These are phyloP conservation scores for Closterium sp. DNA, from an alignment of 139 green algal genomes.

Conservation along the genomic window DNA sequence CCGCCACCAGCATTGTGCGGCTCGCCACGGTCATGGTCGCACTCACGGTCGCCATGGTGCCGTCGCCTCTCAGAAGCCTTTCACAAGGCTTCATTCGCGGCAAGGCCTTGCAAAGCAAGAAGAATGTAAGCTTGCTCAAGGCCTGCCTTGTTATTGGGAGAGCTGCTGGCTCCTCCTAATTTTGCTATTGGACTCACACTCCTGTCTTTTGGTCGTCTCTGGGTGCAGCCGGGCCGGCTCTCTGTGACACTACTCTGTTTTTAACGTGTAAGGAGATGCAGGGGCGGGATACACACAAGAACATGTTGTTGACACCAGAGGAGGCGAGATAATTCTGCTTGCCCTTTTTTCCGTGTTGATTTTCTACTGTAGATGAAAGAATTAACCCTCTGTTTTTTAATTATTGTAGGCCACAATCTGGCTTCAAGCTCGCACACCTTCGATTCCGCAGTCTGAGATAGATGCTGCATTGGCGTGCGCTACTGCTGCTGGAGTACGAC, in stretches of 20 bases:
- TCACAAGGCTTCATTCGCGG: background rate
- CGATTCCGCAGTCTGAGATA: background rate
- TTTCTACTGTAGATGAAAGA: too few species aligned
- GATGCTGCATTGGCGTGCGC: background rate
- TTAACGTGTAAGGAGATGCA: background rate
- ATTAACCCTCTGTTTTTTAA: too few species aligned
- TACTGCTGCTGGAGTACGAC: background rate
- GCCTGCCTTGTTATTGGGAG: background rate
- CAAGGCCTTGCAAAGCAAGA: background rate
- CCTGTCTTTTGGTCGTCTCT: background rate
- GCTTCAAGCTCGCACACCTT: background rate
- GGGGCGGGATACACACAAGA: background rate
- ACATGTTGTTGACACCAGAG: background rate
- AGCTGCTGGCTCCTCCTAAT: too few species aligned
- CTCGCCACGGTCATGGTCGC: background rate
- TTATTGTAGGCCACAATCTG: background rate
- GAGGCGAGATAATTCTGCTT: background rate
- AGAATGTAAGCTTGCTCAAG: background rate
- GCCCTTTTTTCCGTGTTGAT: too few species aligned
- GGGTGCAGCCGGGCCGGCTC: background rate
- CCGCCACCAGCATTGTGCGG: background rate
- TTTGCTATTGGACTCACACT: too few species aligned
- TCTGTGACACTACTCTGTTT: background rate
- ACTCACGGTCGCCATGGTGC: background rate
- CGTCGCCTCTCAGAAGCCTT: background rate